Evolutionary conservation across 306 rosid genomes (phyloP), one percentile per base, ranked within the genome.

Genomic region (Corylus heterophylla): DNA sequence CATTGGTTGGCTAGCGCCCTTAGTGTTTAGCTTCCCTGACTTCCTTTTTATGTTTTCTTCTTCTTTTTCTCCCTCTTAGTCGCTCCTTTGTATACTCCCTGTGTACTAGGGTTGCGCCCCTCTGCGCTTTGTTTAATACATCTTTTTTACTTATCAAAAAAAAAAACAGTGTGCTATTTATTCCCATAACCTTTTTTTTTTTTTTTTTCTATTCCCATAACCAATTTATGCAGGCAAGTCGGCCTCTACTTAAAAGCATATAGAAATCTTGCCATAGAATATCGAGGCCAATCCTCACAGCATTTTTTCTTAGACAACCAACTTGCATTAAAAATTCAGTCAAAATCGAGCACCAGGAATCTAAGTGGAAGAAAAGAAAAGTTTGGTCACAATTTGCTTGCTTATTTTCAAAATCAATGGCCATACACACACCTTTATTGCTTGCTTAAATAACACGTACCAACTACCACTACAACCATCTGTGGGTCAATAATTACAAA

Each of bases 401-500:
- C 75, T 37, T 6, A 17, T 9, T 14, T 50, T 52, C 54, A 49
- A 68, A 79, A 78, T 48, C 27, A 31, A 35, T n/a, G 42, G 48
- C 7, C 55, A 12, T 27, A 47, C 5, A 68, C 25, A 54, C 55
- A 35, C 54, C 35, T 67, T 37, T 29, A 56, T 70, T 51, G 79
- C 84, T 81, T 71, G 75, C 77, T 76, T 73, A 66, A 42, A 69
- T 62, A 79, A 79, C 47, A 45, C 54, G 79, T 54, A 85, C 47
- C 72, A 61, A 76, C 52, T 39, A 25, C 74, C 35, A 78, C 52
- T 39, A 25, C 59, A 48, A 83, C 66, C 7, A 50, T 52, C 48
- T 58, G 35, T 39, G 25, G 27, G 10, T 35, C 56, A 44, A 47
- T 50, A 83, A 51, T 48, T 59, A 74, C 74, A 67, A 71, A 39